These are phyloP conservation scores for Massarina eburnea DNA, from an alignment of 2,329 filamentous ascomycete genomes.

Conservation along the genomic window DNA sequence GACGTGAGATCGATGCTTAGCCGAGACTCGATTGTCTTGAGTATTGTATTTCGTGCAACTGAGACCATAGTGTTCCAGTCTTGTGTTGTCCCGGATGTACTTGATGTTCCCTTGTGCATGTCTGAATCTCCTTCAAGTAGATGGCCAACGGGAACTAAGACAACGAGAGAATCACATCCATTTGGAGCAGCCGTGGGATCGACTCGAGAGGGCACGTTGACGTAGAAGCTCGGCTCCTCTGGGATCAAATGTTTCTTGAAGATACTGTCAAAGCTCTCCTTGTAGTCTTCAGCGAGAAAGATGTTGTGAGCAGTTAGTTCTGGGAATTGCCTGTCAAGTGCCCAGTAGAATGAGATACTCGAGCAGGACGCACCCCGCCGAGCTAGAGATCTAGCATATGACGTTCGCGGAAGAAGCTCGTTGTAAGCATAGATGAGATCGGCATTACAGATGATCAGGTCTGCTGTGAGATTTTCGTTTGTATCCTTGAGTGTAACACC, in stretches of 20 bases:
- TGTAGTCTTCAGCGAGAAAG: slow-evolving; percentile 73
- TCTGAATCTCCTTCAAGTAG: slow-evolving; percentile 51
- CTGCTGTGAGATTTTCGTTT: slow-evolving; percentile 62
- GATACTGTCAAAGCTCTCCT: slow-evolving; percentile 73
- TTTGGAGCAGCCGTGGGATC: slow-evolving; percentile 68
- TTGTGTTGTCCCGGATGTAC: slow-evolving; percentile 49
- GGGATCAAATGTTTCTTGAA: slow-evolving; percentile 71
- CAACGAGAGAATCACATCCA: slow-evolving; percentile 66
- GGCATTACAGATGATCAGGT: slow-evolving; percentile 70
- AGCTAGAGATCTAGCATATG: slow-evolving; percentile 45
- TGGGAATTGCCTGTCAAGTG: slow-evolving; percentile 60
- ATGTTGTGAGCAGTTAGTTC: slow-evolving; percentile 73
- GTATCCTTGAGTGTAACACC: slow-evolving; percentile 61
- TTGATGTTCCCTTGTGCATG: slow-evolving; percentile 41
- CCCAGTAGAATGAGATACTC: slow-evolving; percentile 78
- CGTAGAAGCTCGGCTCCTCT: slow-evolving; percentile 71
- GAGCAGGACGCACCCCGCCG: slow-evolving; percentile 65
- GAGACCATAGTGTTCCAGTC: slow-evolving; percentile 65
- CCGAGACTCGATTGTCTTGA: slow-evolving; percentile 61
- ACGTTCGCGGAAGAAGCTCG: slow-evolving; percentile 63
- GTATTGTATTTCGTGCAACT: slow-evolving; percentile 61
- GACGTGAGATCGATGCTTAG: slow-evolving; percentile 58
- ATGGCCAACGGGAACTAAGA: slow-evolving; percentile 73
- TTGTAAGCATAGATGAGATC: slow-evolving; percentile 76
- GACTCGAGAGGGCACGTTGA: slow-evolving; percentile 72